phyloP scores from a whole-genome alignment of 2,329 filamentous ascomycete species.

The Moelleriella libera region DNA sequence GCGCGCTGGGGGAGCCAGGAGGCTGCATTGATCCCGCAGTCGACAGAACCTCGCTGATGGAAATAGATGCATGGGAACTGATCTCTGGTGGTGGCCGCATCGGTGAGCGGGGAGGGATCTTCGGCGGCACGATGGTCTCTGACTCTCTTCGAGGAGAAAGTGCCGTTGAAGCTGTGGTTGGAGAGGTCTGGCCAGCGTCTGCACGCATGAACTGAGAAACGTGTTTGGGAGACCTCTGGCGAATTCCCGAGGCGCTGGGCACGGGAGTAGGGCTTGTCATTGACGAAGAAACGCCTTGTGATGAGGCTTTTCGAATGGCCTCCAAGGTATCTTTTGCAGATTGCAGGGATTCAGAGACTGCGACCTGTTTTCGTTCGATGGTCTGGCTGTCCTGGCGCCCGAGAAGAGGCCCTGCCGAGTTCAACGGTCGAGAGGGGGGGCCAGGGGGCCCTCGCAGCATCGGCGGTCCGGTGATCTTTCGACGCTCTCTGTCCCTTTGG shows the following conservation, averaged over 20 bases:
- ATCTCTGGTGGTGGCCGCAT: neutral
- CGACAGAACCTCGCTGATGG: neutral
- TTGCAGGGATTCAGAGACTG: neutral
- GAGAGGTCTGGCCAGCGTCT: neutral
- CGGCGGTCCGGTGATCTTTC: slow-evolving; percentile 14
- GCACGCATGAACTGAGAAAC: slow-evolving; percentile 5
- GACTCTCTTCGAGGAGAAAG: neutral
- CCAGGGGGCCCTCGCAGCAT: too few species aligned
- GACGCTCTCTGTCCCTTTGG: slow-evolving; percentile 28
- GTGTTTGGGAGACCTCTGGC: slow-evolving; percentile 36
- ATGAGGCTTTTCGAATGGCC: slow-evolving; percentile 1
- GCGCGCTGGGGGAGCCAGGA: neutral
- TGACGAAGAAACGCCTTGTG: slow-evolving; percentile 9
- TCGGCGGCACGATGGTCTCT: neutral
- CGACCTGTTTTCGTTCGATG: slow-evolving; percentile 23
- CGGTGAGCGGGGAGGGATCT: neutral
- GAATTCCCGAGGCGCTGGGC: slow-evolving; percentile 19
- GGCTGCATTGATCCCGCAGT: neutral
- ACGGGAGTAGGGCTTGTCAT: slow-evolving; percentile 27
- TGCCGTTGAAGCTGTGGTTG: neutral
- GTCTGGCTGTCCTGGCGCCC: slow-evolving; percentile 8
- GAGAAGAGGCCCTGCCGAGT: neutral
- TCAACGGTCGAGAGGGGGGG: neutral
- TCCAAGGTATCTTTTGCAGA: slow-evolving; percentile 1
- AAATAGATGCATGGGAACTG: neutral